Conservation (phyloP, 1,284 basidiomycete species). For the Cutaneotrichosporon sp. region DNA sequence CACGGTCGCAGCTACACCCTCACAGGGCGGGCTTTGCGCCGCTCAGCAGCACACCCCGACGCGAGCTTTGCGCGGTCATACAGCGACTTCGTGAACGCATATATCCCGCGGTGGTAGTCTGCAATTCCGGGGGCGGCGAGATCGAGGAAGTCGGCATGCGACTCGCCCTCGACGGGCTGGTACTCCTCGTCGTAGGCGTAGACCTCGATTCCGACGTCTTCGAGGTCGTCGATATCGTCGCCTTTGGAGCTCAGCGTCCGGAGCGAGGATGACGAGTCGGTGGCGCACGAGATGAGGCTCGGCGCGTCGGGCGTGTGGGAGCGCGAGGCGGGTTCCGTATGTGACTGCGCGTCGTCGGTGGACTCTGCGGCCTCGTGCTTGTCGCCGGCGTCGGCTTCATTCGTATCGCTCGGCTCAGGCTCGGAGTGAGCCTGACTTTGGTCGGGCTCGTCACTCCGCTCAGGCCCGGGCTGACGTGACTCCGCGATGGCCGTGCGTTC, state of each 20-base stretch:
- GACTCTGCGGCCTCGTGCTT: too few relatives aligned
- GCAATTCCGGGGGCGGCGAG: not conserved
- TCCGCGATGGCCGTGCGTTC: not conserved
- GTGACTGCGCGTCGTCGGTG: too few relatives aligned
- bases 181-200: too few relatives aligned
- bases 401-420: too few relatives aligned
- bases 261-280: not conserved
- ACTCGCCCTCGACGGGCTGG: too few relatives aligned
- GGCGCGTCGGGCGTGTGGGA: not conserved
- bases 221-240: not conserved
- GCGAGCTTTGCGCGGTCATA: not conserved
- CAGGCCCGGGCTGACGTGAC: not conserved
- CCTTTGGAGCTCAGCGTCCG: too few relatives aligned
- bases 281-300: not conserved
- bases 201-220: too few relatives aligned
- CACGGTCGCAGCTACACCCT: too few relatives aligned
- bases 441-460: not conserved
- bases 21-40: too few relatives aligned
- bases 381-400: not conserved
- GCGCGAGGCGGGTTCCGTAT: not conserved
- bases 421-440: too few relatives aligned
- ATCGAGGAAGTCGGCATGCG: too few relatives aligned
- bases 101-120: not conserved
- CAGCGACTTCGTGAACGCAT: not conserved
- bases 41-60: too few relatives aligned